Evolutionary conservation across 495 filamentous ascomycete species (phyloP), one percentile per base, ranked within the genome.

Genomic region (Aspergillus wentii): DNA sequence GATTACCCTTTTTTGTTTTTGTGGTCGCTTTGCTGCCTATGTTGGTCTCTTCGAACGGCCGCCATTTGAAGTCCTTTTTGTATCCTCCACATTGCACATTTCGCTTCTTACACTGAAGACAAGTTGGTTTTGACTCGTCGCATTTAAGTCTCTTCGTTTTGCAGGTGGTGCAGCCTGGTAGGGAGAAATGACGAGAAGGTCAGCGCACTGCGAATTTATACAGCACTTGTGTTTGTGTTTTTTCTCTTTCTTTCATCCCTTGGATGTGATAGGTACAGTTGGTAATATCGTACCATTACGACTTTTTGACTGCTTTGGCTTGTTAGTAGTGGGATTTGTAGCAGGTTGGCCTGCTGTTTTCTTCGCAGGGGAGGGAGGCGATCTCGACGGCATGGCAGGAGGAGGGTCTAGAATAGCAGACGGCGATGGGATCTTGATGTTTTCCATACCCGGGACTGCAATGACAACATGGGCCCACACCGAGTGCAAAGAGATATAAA

Each of bases 61-160:
- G 72, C 85, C 85, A 89, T 72, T 88, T 89, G 64, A 86, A 87
- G 51, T 86, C 82, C 57, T 85, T 90, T 53, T 80, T 85, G 56
- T 88, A 90, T 13, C 85, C 85, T 21, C 84, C 85, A 53, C 85
- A 90, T 11, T 62, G 54, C 11, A 88, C 83, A 38, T 75, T 79
- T 17, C 86, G 75, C 37, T 79, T 76, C 26, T 77, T 67, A 52
- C 85, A 88, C 63, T 88, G 85, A 26, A 79, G 70, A 50, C 85
- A 90, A 22, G 69, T 72, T 5, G 85, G 85, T 44, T 90, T 86
- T 22, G 74, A 78, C 56, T 90, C 85, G 52, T 87, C 85, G 62
- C 85, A 90, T 57, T 90, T 90, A 37, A 90, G 62, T 41, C 85
- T 71, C 55, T 88, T 90, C 31, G 79, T 73, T 61, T 89, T 90